Conservation (phyloP, 2,329 filamentous ascomycete genomes). For the Furcasterigmium sp. region DNA sequence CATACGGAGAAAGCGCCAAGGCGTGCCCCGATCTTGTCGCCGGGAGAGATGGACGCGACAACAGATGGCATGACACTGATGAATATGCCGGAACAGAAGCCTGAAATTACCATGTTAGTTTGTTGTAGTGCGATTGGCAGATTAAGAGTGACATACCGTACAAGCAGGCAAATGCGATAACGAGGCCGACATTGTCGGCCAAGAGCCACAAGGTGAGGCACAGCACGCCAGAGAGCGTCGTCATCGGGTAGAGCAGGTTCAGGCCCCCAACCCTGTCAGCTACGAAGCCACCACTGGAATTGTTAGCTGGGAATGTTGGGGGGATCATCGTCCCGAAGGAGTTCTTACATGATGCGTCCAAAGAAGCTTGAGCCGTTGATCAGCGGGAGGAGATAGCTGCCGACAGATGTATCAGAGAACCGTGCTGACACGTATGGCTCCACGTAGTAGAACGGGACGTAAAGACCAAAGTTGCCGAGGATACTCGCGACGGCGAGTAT, state of each 20-base stretch:
- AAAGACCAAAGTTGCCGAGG: constrained; percentile 17
- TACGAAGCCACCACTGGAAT: constrained; percentile 3
- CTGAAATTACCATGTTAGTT: not conserved
- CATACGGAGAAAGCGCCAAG: constrained; percentile 4
- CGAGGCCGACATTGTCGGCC: constrained; percentile 2
- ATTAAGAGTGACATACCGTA: not conserved
- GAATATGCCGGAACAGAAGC: constrained; percentile 5
- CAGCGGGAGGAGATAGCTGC: constrained; percentile 34
- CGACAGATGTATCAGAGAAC: constrained; percentile 25
- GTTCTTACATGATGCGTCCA: constrained; percentile 30
- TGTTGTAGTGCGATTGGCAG: not conserved
- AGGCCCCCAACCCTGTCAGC: constrained; percentile 7
- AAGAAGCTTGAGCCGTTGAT: constrained; percentile 40
- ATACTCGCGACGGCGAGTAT: constrained; percentile 5
- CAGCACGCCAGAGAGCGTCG: constrained; percentile 4
- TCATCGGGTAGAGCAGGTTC: constrained; percentile 9
- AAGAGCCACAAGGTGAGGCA: constrained; percentile 7
- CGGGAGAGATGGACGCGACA: constrained; percentile 1
- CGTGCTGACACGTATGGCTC: constrained; percentile 32
- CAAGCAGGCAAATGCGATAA: constrained; percentile 3
- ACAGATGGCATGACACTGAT: constrained; percentile 6
- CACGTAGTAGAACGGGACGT: constrained; percentile 32
- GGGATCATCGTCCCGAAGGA: too few species aligned
- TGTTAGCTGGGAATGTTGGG: not conserved
- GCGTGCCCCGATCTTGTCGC: constrained; percentile 3